phyloP scores from a whole-genome alignment of 768 basidiomycete species.

The Cystofilobasidium ferigula region DNA sequence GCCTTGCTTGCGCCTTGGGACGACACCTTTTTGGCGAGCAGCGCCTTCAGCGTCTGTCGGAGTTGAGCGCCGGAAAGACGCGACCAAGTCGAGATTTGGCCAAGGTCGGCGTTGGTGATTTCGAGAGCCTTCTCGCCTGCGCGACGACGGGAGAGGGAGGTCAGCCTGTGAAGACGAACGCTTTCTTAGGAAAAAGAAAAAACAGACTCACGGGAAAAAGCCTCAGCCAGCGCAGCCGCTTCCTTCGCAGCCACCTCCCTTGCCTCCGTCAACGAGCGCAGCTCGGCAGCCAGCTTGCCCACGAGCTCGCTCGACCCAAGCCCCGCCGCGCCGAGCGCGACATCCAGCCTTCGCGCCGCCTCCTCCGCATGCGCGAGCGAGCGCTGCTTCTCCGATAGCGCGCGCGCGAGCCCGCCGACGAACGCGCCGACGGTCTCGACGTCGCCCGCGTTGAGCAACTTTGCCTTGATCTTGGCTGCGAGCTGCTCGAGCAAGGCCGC shows the following conservation, averaged over 20 bases:
- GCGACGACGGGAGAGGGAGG: not conserved
- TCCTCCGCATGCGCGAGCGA: constrained; percentile 30
- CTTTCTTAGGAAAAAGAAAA: not conserved
- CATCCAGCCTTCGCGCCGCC: constrained; percentile 31
- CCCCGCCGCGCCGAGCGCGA: not conserved
- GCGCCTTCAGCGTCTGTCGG: not conserved
- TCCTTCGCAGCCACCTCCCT: not conserved
- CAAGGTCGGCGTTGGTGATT: not conserved
- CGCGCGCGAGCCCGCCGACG: constrained; percentile 52
- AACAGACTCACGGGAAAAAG: not conserved
- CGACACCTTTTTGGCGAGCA: not conserved
- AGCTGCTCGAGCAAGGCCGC: constrained; percentile 72
- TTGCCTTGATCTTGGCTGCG: constrained; percentile 52
- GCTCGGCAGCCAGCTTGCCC: not conserved
- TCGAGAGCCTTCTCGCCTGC: not conserved
- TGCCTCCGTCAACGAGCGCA: not conserved
- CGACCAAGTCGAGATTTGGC: not conserved
- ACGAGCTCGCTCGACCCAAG: not conserved
- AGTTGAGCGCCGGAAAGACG: not conserved
- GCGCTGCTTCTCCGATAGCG: constrained; percentile 49
- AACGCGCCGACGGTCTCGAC: constrained; percentile 54
- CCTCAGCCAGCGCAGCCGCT: not conserved
- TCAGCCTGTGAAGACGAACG: not conserved
- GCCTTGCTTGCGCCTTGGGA: not conserved
- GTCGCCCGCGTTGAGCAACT: constrained; percentile 51